Percentiles rank a stretch among this genome's conserved stretches.
phyloP scores from a whole-genome alignment of 306 rosid genomes.

The Medicago arabica region DNA sequence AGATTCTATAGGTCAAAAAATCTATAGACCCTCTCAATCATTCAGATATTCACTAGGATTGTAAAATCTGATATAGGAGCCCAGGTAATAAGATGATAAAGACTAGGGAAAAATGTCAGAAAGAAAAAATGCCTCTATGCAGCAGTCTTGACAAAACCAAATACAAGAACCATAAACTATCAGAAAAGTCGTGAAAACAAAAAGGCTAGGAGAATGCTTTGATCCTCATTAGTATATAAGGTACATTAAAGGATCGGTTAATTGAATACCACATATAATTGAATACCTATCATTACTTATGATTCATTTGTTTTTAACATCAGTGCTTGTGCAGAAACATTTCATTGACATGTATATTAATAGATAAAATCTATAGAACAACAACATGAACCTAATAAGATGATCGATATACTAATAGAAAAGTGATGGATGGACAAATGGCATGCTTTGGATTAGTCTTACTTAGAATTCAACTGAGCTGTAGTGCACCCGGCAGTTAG shows the following conservation, averaged over 20 bases:
- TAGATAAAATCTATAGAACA: slow-evolving; percentile 32
- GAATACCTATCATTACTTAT: no score
- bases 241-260: not conserved
- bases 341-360: slow-evolving; percentile 23
- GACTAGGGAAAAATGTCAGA: not conserved
- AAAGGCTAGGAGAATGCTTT: not conserved
- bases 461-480: slow-evolving; percentile 90
- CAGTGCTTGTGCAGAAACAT: slow-evolving; percentile 16
- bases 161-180: not conserved
- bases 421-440: slow-evolving; percentile 30
- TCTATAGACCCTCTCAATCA: not conserved
- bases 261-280: not conserved
- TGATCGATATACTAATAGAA: slow-evolving; percentile 31
- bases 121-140: not conserved
- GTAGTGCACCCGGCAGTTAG: slow-evolving; percentile 95
- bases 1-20: not conserved
- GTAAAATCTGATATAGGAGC: not conserved
- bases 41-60: not conserved
- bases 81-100: not conserved
- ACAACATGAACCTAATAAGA: slow-evolving; percentile 29
- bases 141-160: not conserved
- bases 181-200: not conserved
- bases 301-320: no score
- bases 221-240: not conserved
- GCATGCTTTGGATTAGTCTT: slow-evolving; percentile 42